These are phyloP conservation scores for Chrysanthemum seticuspe DNA, from an alignment of 129 eudicot species.

Conservation along the genomic window DNA sequence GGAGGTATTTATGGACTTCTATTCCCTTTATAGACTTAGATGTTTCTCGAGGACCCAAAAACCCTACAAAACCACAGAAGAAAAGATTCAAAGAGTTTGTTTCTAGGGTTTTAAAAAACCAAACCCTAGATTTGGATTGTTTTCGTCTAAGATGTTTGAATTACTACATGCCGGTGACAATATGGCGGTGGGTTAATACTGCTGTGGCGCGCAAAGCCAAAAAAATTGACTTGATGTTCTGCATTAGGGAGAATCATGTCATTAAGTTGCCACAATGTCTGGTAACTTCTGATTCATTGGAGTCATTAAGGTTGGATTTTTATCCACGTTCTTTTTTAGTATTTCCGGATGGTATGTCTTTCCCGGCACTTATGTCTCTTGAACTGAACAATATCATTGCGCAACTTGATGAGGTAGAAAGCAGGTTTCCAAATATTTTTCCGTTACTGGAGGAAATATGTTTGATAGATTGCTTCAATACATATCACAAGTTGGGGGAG, in stretches of 20 bases:
- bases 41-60: not conserved
- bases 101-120: not conserved
- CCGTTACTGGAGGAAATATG: not conserved
- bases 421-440: not conserved
- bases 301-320: constrained; percentile 11
- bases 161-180: constrained; percentile 6
- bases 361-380: not conserved
- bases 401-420: not conserved
- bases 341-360: constrained; percentile 1
- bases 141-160: constrained; percentile 6
- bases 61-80: not conserved
- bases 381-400: not conserved
- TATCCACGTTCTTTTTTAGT: not conserved
- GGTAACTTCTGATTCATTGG: constrained; percentile 18
- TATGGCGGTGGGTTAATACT: constrained; percentile 18
- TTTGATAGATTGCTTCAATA: not conserved
- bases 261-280: not conserved
- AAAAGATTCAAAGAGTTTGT: constrained; percentile 13
- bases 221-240: constrained; percentile 5
- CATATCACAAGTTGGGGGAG: not conserved
- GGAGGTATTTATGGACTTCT: constrained; percentile 30
- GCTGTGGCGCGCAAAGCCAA: constrained; percentile 18
- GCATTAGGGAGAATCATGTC: not conserved
- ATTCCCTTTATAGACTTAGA: constrained; percentile 17
- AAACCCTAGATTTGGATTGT: constrained; percentile 10